phyloP scores from a whole-genome alignment of 2,329 filamentous ascomycete genomes.

The Aspergillus nomiae region DNA sequence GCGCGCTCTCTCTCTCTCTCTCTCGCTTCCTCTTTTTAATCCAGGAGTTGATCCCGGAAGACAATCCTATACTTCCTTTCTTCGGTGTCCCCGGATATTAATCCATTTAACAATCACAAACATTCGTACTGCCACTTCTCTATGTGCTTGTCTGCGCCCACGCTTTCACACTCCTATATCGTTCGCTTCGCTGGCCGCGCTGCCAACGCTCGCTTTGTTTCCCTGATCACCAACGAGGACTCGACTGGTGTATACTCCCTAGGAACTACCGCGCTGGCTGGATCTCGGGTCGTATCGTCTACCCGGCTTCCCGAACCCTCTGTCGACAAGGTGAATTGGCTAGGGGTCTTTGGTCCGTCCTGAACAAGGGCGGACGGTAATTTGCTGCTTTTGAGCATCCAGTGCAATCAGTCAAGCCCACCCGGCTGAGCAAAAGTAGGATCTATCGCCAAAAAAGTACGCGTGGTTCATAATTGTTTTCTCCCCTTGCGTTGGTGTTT shows the following conservation, averaged over 20 bases:
- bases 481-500: constrained; percentile 10
- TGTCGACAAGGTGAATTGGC: constrained; percentile 43
- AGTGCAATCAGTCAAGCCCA: constrained; percentile 1
- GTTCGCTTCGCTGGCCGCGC: constrained; percentile 30
- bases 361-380: constrained; percentile 56
- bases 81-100: constrained; percentile 2
- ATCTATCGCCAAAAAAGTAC: background rate
- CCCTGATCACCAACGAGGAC: constrained; percentile 16
- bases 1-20: background rate
- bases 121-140: constrained; percentile 25
- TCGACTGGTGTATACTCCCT: constrained; percentile 17
- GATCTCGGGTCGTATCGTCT: constrained; percentile 15
- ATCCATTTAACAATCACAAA: constrained; percentile 4
- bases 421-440: background rate
- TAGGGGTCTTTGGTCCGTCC: constrained; percentile 54
- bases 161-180: constrained; percentile 29
- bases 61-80: background rate
- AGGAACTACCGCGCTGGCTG: constrained; percentile 18
- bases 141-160: constrained; percentile 41
- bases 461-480: background rate
- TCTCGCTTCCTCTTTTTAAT: constrained; percentile 1
- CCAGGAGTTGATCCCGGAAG: constrained; percentile 8
- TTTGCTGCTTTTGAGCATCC: constrained; percentile 25
- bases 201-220: constrained; percentile 23
- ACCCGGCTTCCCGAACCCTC: constrained; percentile 26